Base-by-base conservation (phyloP, 176 grass and related monocot species). In the Ensete ventricosum region DNA sequence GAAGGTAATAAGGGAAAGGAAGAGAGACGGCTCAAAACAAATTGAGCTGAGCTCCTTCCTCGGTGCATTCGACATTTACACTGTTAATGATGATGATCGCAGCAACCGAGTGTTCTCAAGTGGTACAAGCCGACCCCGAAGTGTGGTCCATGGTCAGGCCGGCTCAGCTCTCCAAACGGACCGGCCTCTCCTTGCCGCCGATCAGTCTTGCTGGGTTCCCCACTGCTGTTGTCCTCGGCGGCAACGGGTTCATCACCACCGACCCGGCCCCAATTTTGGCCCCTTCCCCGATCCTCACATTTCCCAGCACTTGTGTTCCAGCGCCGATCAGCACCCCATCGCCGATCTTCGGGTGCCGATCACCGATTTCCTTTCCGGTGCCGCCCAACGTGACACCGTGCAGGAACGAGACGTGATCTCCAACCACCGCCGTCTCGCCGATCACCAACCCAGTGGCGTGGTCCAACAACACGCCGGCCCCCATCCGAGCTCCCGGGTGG, bases 381-480 rank as follows among this genome's bases (percentile, higher is more conserved):
- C 92, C 92, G 0, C 92, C 92, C 4, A 96, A 78, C 1, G 89
- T 96, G 2, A 96, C 87, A 23, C 55, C 85, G 76, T 96, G 92
- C 11, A 96, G 81, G 17, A 96, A 82, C 9, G 92, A 89, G 6
- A 96, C 92, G 64, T 92, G 73, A 68, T 89, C 20, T 1, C 90
- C 88, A 1, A 99, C 69, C 22, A 91, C 86, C 20, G 90, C 95
- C 16, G 95, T 94, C 84, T 99, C 95, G 1, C 90, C 95, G 77
- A 99, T 87, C 58, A 99, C 90, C 59, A 99, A 55, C 9, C 90
- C 95, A 0, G 95, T 99, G 9, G 95, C 95, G 79, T 99, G 95
- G 90, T 99, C 95, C 65, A 99, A 20, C 3, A 99, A 77, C 73
- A 99, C 81, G n/a, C 95, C 95, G 9, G 79, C 22, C 9, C 95